These are phyloP conservation scores for Pleurotus tuber-regium DNA, from an alignment of 768 basidiomycete species.

Conservation along the genomic window DNA sequence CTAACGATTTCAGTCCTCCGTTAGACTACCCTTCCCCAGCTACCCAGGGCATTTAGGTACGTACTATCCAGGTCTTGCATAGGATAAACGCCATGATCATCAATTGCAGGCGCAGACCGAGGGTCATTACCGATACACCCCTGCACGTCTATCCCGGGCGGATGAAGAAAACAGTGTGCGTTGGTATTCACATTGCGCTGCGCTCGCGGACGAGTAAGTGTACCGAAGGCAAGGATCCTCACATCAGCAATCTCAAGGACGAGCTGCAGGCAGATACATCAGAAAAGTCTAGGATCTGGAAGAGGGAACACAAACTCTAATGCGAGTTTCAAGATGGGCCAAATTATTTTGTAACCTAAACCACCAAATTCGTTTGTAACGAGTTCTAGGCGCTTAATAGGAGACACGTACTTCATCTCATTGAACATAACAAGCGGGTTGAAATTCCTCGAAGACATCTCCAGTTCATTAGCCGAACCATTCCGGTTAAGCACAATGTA, in stretches of 20 bases:
- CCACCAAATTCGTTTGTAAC: neutral
- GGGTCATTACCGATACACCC: neutral
- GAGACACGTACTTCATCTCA: slow-evolving; percentile 63
- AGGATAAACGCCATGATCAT: slow-evolving; percentile 29
- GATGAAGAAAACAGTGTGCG: slow-evolving; percentile 67
- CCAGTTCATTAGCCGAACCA: slow-evolving; percentile 70
- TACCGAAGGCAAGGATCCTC: slow-evolving; percentile 70
- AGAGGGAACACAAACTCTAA: slow-evolving; percentile 48
- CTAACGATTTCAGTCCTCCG: slow-evolving; percentile 13
- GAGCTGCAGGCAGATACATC: slow-evolving; percentile 38
- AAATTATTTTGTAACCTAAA: slow-evolving; percentile 66
- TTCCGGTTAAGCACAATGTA: slow-evolving; percentile 77
- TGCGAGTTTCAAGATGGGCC: slow-evolving; percentile 62
- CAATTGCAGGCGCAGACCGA: neutral
- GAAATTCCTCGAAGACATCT: slow-evolving; percentile 65
- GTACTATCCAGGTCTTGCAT: slow-evolving; percentile 18
- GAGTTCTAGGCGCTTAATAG: neutral
- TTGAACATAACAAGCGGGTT: slow-evolving; percentile 68
- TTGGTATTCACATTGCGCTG: slow-evolving; percentile 60
- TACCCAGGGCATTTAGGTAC: neutral
- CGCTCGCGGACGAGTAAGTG: slow-evolving; percentile 55
- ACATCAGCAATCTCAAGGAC: slow-evolving; percentile 71
- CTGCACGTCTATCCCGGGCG: slow-evolving; percentile 53
- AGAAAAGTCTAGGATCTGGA: slow-evolving; percentile 41
- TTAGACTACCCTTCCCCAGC: too few relatives aligned